phyloP scores from a whole-genome alignment of 2,329 filamentous ascomycete genomes.

The Neoscytalidium dimidiatum region DNA sequence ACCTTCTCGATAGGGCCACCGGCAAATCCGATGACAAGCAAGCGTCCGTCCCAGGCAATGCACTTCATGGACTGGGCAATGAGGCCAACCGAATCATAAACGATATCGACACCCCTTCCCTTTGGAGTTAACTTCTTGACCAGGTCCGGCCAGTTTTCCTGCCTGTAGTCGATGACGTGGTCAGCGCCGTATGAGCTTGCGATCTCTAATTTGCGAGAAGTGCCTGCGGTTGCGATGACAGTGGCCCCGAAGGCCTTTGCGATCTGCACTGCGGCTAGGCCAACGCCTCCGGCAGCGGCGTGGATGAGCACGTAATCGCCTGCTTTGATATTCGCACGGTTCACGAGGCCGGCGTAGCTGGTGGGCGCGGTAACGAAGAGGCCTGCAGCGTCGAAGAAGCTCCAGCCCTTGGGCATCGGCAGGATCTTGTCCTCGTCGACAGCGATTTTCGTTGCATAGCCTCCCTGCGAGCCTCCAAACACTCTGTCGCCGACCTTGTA shows the following conservation, averaged over 20 bases:
- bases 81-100: slow-evolving; percentile 91
- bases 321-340: slow-evolving; percentile 71
- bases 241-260: slow-evolving; percentile 89
- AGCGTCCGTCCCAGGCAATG: slow-evolving; percentile 86
- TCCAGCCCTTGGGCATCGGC: slow-evolving; percentile 79
- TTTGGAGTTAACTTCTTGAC: slow-evolving; percentile 79
- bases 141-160: slow-evolving; percentile 62
- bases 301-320: slow-evolving; percentile 87
- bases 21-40: slow-evolving; percentile 88
- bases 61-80: slow-evolving; percentile 89
- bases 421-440: slow-evolving; percentile 68
- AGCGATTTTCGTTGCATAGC: slow-evolving; percentile 76
- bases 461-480: slow-evolving; percentile 84
- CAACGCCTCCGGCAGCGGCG: slow-evolving; percentile 89
- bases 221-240: slow-evolving; percentile 90
- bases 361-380: slow-evolving; percentile 92
- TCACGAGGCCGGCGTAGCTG: slow-evolving; percentile 79
- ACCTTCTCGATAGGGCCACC: slow-evolving; percentile 87
- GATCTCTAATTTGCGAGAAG: slow-evolving; percentile 75
- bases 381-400: slow-evolving; percentile 80
- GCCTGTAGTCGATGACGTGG: slow-evolving; percentile 75
- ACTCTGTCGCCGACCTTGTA: slow-evolving; percentile 80
- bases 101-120: slow-evolving; percentile 79
- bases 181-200: slow-evolving; percentile 83
- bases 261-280: slow-evolving; percentile 87